Evolutionary conservation across 306 rosid species (phyloP).

Genomic region (Lablab purpureus): DNA sequence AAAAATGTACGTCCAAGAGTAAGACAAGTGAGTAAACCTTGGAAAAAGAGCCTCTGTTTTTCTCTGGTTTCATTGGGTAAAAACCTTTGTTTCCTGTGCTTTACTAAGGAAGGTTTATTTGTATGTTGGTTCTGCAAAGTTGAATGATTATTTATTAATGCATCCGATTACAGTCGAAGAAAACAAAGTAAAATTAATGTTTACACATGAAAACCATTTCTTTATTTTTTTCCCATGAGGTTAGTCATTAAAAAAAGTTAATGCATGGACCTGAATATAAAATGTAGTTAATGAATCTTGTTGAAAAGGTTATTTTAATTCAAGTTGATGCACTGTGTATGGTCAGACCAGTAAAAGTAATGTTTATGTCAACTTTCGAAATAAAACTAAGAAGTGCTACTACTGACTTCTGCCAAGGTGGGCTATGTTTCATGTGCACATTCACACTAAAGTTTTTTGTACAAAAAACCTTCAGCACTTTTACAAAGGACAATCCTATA

Average conservation of each 20-base stretch:
- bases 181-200: conserved; percentile 25
- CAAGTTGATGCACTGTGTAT: background rate
- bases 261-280: conserved; percentile 25
- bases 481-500: no score
- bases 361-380: background rate
- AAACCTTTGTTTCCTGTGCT: background rate
- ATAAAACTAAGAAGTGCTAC: background rate
- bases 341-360: conserved; percentile 14
- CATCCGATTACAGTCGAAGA: background rate
- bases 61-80: conserved; percentile 33
- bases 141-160: background rate
- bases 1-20: background rate
- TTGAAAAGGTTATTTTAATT: conserved; percentile 7
- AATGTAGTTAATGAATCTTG: background rate
- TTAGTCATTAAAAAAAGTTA: background rate
- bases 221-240: background rate
- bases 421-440: background rate
- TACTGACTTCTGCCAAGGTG: background rate
- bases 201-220: background rate
- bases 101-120: background rate
- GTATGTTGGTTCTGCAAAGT: background rate
- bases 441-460: no score
- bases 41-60: conserved; percentile 39
- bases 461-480: no score
- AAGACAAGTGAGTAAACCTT: conserved; percentile 38